Base-by-base conservation (phyloP, 2,329 filamentous ascomycete species). In the Penicillium decumbens region DNA sequence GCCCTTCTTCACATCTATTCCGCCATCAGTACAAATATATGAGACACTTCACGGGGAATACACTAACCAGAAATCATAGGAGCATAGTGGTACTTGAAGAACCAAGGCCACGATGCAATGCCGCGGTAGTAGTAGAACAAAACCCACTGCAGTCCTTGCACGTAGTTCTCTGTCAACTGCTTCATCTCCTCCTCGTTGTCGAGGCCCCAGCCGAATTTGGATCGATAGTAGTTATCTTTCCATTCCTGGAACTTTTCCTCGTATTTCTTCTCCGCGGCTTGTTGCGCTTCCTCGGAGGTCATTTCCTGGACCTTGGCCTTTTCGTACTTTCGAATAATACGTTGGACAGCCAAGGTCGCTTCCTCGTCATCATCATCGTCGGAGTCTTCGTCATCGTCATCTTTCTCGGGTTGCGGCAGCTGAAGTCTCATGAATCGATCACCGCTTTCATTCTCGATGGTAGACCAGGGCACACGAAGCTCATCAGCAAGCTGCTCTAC, bases 51-150 rank as follows among this genome's bases (percentile, higher is more conserved):
- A 9, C 28, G 10, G 32, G 6, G 12, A 2, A 28, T 35, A 15
- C 7, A 58, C 59, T 55, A 72, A 85, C 84, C 84, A 57, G 89
- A 95, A 49, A 96, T 98, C 82, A 97, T 89, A 1, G 93, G 93
- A 8, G 95, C 88, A 71, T 98, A 98, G 72, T 98, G 95, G 70
- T 95, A 98, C 53, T 80, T 79, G 71, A 96, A 98, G 73, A 88
- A 98, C 93, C 93, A 98, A 12, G 93, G 90, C 93, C 93, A 98
- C 10, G 92, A 97, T 13, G 89, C 93, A 52, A 98, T 93, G 54
- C 93, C 93, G 46, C 86, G 85, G 73, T 98, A 98, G 72, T 98
- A 98, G 75, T 98, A 98, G 71, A 87, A 96, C 43, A 98, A 77
- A 38, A 98, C 93, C 95, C 93, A 98, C 69, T 98, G 93, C 53